These are phyloP conservation scores for Anthracocystis panici-leucophaei DNA, from an alignment of 1,284 basidiomycete species.

Conservation along the genomic window DNA sequence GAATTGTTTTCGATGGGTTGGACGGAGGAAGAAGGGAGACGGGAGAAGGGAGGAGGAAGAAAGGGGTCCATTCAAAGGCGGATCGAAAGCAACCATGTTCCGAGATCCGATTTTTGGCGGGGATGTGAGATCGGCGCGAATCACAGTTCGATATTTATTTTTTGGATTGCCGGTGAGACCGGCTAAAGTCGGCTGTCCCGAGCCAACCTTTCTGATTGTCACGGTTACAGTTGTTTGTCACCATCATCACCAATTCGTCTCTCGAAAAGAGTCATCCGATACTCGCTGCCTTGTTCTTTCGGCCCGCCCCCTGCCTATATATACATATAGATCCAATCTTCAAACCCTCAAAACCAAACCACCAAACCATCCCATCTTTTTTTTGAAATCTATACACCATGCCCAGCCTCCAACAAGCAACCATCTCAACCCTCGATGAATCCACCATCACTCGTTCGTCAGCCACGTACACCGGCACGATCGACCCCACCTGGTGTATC, in stretches of 20 bases:
- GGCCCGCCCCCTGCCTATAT: no score
- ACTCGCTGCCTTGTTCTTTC: not conserved
- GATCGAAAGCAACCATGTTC: not conserved
- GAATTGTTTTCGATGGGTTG: no score
- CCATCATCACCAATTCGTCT: not conserved
- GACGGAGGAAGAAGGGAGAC: not conserved
- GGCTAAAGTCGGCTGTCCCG: no score
- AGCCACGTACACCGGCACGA: slow-evolving; percentile 19
- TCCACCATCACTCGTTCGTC: slow-evolving; percentile 19
- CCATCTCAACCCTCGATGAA: slow-evolving; percentile 20
- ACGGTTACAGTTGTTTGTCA: no score
- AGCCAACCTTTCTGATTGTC: not conserved
- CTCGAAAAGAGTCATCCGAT: no score
- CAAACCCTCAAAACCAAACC: not conserved
- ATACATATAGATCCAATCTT: not conserved
- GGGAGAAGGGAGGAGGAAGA: not conserved
- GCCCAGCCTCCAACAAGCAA: slow-evolving; percentile 29
- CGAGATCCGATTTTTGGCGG: slow-evolving; percentile 3
- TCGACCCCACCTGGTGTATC: slow-evolving; percentile 51
- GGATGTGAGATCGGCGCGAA: not conserved
- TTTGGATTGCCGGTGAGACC: not conserved
- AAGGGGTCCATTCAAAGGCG: not conserved
- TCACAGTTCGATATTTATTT: not conserved
- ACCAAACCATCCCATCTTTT: not conserved
- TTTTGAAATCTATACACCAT: slow-evolving; percentile 1